Base-by-base conservation (phyloP, 176 grass and related monocot genomes). In the Oryza glumipatula region DNA sequence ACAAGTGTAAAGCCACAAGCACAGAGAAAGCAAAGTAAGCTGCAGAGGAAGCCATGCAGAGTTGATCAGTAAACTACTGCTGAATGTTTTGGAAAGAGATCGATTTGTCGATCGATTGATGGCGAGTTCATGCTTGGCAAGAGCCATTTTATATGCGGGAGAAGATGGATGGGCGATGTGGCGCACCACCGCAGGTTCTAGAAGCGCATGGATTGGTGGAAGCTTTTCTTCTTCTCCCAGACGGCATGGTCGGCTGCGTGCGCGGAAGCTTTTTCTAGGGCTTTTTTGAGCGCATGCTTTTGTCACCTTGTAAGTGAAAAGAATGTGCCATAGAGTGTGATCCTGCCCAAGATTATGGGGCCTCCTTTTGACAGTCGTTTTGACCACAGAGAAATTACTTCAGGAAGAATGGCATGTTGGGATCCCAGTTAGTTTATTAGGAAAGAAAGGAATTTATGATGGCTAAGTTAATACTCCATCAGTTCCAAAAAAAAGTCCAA, bases 21-120 rank as follows among this genome's bases (percentile, higher is more conserved):
- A 84, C 47, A 11, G 26, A 72, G 65, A 77, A 8, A 24, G 26
- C 79, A 4, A 86, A n/a, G 38, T 49, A 47, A 35, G 77, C 17
- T 51, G 84, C 8, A 4, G 64, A 65, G 64, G 76, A 87, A 84
- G 89, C 84, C 89, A 90, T 90, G 85, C 83, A 88, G 68, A 43
- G 73, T 63, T 63, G 58, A 56, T 21, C 54, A 79, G 66, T 47
- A 79, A 63, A 63, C 43, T 67, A 63, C 43, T 67, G 17, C 28
- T 67, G 22, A 46, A 74, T 17, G 76, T 8, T 14, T 14, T 0
- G 11, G 15, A 54, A 44, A 48, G 70, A 48, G 64, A 54, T 56
- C 7, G 9, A 58, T 61, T 19, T 79, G 24, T 81, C 23, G 23
- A 33, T 45, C 39, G 26, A 68, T 6, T 30, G 67, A 3, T 47